These are phyloP conservation scores for Paxillus involutus DNA, from an alignment of 768 basidiomycete genomes.

Conservation along the genomic window DNA sequence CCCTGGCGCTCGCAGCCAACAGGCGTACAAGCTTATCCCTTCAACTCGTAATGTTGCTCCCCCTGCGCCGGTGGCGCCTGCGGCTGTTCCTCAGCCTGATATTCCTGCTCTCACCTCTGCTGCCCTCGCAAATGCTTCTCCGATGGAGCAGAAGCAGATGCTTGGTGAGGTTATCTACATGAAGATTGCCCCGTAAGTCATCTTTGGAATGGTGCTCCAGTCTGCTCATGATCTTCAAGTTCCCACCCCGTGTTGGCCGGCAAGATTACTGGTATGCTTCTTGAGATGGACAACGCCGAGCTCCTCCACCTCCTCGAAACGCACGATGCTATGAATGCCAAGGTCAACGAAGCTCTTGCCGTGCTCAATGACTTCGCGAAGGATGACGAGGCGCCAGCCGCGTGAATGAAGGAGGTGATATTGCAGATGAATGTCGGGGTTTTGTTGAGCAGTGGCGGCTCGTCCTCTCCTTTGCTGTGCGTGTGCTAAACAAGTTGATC, in stretches of 20 bases:
- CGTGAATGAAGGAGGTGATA: conserved; percentile 1
- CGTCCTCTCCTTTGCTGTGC: conserved; percentile 49
- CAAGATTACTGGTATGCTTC: conserved; percentile 98
- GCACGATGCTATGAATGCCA: conserved; percentile 78
- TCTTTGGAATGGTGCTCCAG: conserved; percentile 3
- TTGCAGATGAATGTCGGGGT: conserved; percentile 16
- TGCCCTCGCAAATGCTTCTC: conserved; percentile 55
- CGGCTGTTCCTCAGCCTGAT: conserved; percentile 46
- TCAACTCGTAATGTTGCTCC: conserved; percentile 37
- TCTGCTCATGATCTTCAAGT: conserved; percentile 35
- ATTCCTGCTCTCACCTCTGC: conserved; percentile 62
- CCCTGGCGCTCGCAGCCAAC: conserved; percentile 35
- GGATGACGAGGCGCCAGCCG: conserved; percentile 29
- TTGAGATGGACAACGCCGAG: conserved; percentile 98
- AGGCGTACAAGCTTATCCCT: conserved; percentile 32
- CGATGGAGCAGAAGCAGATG: conserved; percentile 97
- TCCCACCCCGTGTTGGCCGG: conserved; percentile 92
- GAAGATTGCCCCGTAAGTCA: conserved; percentile 73
- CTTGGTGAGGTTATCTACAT: conserved; percentile 96
- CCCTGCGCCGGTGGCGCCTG: conserved; percentile 32
- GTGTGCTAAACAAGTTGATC: conserved; percentile 35
- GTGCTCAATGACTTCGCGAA: conserved; percentile 85
- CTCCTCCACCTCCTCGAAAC: conserved; percentile 86
- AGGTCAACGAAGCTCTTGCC: conserved; percentile 88
- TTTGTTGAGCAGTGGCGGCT: conserved; percentile 41